These are phyloP conservation scores for Anaeramoeba flamelloides DNA, from an alignment of 78 protist genomes.

Conservation along the genomic window DNA sequence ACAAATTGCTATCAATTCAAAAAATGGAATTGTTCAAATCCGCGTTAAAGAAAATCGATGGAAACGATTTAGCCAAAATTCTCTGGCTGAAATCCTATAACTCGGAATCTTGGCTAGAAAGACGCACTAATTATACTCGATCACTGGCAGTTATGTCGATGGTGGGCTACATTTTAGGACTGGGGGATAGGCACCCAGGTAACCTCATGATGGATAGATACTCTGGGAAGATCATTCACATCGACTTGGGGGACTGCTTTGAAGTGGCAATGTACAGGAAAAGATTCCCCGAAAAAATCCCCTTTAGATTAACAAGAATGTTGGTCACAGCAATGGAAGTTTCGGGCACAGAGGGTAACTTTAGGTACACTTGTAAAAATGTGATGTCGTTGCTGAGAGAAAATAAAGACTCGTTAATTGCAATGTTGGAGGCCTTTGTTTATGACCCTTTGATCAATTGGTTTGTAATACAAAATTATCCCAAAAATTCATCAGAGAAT, in stretches of 20 bases:
- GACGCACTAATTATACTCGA: constrained; percentile 29
- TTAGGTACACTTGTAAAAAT: neutral
- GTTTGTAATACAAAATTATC: too few species aligned
- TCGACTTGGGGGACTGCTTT: constrained; percentile 74
- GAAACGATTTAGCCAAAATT: too few species aligned
- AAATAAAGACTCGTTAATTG: neutral
- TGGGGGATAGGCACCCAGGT: constrained; percentile 66
- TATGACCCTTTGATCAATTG: constrained; percentile 6
- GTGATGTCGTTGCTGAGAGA: neutral
- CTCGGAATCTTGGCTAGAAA: constrained; percentile 36
- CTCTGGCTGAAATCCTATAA: too few species aligned
- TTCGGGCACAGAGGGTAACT: constrained; percentile 11
- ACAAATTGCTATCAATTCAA: too few species aligned
- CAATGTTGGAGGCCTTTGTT: constrained; percentile 3
- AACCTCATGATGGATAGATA: constrained; percentile 55
- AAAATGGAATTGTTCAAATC: too few species aligned
- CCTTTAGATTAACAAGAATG: constrained; percentile 57
- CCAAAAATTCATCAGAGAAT: too few species aligned
- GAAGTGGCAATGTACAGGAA: too few species aligned
- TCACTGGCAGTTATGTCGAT: constrained; percentile 41
- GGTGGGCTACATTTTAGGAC: constrained; percentile 58
- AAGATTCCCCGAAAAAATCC: constrained; percentile 56
- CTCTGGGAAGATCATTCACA: constrained; percentile 55
- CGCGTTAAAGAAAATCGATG: too few species aligned
- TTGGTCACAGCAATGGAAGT: constrained; percentile 31